Evolutionary conservation across 2,329 filamentous ascomycete species (phyloP), one percentile per base, ranked within the genome.

Genomic region (Emergomyces pasteurianus): DNA sequence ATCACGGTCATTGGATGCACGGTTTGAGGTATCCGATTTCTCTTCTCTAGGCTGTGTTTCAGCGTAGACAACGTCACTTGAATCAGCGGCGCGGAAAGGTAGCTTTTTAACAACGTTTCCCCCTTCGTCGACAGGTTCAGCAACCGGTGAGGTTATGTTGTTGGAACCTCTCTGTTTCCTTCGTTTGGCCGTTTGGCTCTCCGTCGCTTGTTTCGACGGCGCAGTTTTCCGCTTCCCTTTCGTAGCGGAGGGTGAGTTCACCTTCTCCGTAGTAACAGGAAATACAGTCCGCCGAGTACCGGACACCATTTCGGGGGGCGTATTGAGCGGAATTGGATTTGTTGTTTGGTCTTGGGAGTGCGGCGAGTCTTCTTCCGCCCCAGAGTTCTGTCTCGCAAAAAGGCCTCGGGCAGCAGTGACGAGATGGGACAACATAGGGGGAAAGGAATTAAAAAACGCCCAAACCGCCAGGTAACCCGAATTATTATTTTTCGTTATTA

Each of bases 331-430:
- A 58, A 21, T 65, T 58, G 58, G 62, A 62, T 56, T 21, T 36
- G 53, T 9, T 43, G 21, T 21, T 34, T 31, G 38, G n/a, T 46
- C 26, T 42, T 23, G 23, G 16, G 53, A 26, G 36, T n/a, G 31
- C 14, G 16, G n/a, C 9, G 12, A 26, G 23, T 34, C 36, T 46
- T 61, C 26, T 31, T 54, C 43, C 56, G 67, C 64, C 58, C 69
- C 62, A 61, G 69, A 63, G 31, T 73, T 68, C 55, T 68, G 67
- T 67, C 68, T 71, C 64, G 68, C 64, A 62, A 76, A 75, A 64
- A 77, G 63, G 66, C 74, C 73, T 67, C 74, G 75, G 62, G 75
- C 75, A 63, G 73, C 73, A 57, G 72, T 76, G 58, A 76, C 70
- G 59, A 77, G 50, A 42, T 76, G 70, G 55, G 74, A 72, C 62